Percentiles rank a stretch among this genome's conserved stretches.
Conservation (phyloP, 1,284 basidiomycete genomes). For the Blastosporella zonata region DNA sequence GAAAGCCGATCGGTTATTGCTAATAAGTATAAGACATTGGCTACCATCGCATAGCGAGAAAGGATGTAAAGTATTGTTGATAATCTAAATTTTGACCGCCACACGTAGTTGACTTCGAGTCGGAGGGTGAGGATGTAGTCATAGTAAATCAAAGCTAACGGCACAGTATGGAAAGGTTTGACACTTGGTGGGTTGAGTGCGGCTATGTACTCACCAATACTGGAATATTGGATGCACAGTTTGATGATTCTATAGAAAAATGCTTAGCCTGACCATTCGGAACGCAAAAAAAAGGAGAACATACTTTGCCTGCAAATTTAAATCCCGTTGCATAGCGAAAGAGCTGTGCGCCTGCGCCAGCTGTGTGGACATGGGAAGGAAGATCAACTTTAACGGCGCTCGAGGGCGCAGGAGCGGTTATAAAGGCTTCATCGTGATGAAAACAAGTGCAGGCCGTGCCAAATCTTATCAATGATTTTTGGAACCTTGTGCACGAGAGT, state of each 20-base stretch:
- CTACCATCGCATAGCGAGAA: slow-evolving; percentile 17
- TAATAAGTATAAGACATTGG: slow-evolving; percentile 19
- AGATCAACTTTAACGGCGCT: background rate
- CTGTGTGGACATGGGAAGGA: background rate
- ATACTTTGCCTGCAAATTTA: background rate
- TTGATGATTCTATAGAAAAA: slow-evolving; percentile 10
- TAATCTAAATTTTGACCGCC: slow-evolving; percentile 11
- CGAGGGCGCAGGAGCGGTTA: background rate
- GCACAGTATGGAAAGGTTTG: no score
- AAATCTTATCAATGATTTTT: no score
- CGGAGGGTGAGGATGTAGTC: slow-evolving; percentile 18
- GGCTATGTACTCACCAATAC: slow-evolving; percentile 16
- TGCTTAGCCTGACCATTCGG: background rate
- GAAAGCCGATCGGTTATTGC: slow-evolving; percentile 13
- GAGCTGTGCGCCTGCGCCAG: slow-evolving; percentile 4
- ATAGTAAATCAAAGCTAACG: slow-evolving; percentile 18
- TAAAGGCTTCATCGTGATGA: background rate
- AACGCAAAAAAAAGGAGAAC: background rate
- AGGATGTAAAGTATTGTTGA: slow-evolving; percentile 17
- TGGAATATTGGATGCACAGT: slow-evolving; percentile 17
- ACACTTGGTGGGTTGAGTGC: background rate
- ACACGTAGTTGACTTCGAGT: slow-evolving; percentile 17
- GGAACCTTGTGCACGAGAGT: no score
- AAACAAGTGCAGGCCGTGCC: background rate
- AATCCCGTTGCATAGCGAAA: background rate